Evolutionary conservation across 2,329 filamentous ascomycete species (phyloP).

Genomic region (Penicillium sp.): DNA sequence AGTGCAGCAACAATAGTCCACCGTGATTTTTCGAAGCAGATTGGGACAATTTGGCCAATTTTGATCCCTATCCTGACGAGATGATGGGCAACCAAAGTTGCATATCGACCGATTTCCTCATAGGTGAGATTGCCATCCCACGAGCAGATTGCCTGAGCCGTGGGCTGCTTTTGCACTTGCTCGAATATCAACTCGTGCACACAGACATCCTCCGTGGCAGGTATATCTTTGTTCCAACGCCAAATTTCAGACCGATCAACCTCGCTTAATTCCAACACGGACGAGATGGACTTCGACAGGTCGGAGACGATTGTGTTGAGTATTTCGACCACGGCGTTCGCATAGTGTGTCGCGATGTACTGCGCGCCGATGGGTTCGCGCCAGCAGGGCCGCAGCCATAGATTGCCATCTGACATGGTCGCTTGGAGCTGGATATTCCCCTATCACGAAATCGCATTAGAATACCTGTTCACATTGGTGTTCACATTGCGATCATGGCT

Average conservation of each 20-base stretch:
- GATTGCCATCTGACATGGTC: constrained; percentile 10
- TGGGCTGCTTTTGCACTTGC: constrained; percentile 11
- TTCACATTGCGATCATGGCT: neutral
- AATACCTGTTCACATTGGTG: neutral
- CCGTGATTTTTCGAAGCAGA: constrained; percentile 37
- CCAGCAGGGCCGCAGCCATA: constrained; percentile 15
- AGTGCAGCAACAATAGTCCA: constrained; percentile 34
- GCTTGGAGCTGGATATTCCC: constrained; percentile 15
- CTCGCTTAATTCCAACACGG: constrained; percentile 4
- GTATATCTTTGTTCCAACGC: constrained; percentile 15
- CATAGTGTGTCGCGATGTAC: constrained; percentile 13
- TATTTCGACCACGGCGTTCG: constrained; percentile 11
- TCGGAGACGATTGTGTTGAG: constrained; percentile 9
- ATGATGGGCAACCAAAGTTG: constrained; percentile 2
- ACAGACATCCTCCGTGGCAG: constrained; percentile 6
- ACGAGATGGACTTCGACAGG: constrained; percentile 3
- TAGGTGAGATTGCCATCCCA: constrained; percentile 17
- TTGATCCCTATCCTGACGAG: constrained; percentile 3
- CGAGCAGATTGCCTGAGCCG: constrained; percentile 13
- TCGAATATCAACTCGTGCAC: constrained; percentile 15
- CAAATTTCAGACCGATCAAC: constrained; percentile 13
- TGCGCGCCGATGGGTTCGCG: constrained; percentile 13
- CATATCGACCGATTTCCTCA: constrained; percentile 1
- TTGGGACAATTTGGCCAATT: constrained; percentile 8
- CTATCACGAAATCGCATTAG: neutral